Percentiles rank a stretch among this genome's conserved stretches.
phyloP scores from a whole-genome alignment of 2,329 filamentous ascomycete genomes.

The Gnomoniopsis sp. region DNA sequence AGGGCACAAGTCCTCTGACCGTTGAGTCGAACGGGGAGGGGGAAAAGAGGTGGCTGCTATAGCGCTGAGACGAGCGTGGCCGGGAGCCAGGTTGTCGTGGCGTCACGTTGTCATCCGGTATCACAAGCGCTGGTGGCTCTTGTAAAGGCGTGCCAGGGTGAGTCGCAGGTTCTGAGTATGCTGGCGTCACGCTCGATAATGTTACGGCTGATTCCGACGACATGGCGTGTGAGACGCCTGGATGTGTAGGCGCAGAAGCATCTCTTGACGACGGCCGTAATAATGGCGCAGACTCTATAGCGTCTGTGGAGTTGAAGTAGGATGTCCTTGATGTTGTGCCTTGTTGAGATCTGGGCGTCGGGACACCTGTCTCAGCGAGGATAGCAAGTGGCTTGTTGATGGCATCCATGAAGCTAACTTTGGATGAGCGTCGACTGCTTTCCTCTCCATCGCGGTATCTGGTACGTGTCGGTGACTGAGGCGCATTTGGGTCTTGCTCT shows the following conservation, averaged over 20 bases:
- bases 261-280: constrained; percentile 44
- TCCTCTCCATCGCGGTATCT: constrained; percentile 23
- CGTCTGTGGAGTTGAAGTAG: constrained; percentile 27
- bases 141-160: constrained; percentile 23
- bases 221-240: constrained; percentile 30
- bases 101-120: constrained; percentile 20
- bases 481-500: constrained; percentile 47
- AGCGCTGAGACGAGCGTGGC: constrained; percentile 36
- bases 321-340: constrained; percentile 23
- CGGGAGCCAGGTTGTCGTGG: constrained; percentile 29
- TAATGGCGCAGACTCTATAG: constrained; percentile 35
- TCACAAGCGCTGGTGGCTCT: constrained; percentile 1
- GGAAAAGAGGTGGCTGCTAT: constrained; percentile 50
- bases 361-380: constrained; percentile 33
- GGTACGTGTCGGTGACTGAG: constrained; percentile 32
- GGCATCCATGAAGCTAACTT: constrained; percentile 40
- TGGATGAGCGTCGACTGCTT: constrained; percentile 46
- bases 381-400: constrained; percentile 34
- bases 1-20: constrained; percentile 55
- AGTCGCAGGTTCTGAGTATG: constrained; percentile 28
- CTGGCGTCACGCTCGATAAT: constrained; percentile 23
- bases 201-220: constrained; percentile 35
- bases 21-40: constrained; percentile 59
- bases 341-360: constrained; percentile 32
- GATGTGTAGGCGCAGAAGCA: constrained; percentile 25